These are phyloP conservation scores for Yarrowia porcina DNA, from an alignment of 805 yeast species.

Conservation along the genomic window DNA sequence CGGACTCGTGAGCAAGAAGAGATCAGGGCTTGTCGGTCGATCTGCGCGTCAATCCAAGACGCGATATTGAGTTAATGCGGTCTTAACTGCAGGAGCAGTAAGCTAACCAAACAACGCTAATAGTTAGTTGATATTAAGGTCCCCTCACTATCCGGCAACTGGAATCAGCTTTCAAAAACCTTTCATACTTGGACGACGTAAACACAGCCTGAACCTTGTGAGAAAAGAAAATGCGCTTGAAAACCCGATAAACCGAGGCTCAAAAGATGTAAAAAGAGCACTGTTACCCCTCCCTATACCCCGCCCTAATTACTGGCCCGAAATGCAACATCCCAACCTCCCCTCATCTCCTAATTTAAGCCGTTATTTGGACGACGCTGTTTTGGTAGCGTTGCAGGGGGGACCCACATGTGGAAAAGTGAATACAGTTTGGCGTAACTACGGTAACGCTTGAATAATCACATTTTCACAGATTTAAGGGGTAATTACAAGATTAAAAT, in stretches of 20 bases:
- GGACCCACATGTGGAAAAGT: neutral
- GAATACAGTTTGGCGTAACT: neutral
- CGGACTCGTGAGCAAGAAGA: neutral
- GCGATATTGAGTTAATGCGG: conserved; percentile 17
- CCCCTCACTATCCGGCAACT: neutral
- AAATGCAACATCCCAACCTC: neutral
- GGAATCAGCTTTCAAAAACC: neutral
- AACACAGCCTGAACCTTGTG: conserved; percentile 6
- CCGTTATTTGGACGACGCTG: neutral
- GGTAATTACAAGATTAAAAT: neutral
- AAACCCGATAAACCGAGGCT: neutral
- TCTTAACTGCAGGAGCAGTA: neutral
- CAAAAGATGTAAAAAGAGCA: too few species aligned
- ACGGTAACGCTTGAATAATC: too few species aligned
- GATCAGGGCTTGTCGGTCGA: neutral
- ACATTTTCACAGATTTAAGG: neutral
- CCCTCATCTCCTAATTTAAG: neutral
- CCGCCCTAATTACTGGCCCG: neutral
- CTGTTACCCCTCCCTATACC: too few species aligned
- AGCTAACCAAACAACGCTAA: neutral
- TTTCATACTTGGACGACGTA: neutral
- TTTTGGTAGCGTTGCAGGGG: neutral
- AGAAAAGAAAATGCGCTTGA: neutral
- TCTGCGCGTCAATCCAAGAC: conserved; percentile 20
- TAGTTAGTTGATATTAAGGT: neutral